Evolutionary conservation across 225 moss, liverwort and hornwort species (phyloP).

Genomic region (Marchantia paleacea): DNA sequence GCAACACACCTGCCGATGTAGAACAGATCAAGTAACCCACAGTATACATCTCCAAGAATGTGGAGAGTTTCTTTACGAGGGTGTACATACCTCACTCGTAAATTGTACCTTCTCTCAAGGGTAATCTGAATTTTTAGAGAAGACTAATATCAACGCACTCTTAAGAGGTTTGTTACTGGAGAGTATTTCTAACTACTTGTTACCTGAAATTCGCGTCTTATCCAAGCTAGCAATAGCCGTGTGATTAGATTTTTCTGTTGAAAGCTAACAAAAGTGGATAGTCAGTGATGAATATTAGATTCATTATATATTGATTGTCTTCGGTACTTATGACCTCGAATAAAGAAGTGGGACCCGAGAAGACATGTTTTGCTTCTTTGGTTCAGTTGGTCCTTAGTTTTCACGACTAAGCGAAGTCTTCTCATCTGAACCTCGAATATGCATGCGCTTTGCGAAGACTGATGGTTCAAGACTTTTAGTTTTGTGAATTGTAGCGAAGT

Average conservation of each 20-base stretch:
- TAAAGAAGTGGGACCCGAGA: conserved; percentile 1
- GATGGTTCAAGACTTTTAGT: too few relatives aligned
- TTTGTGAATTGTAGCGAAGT: too few relatives aligned
- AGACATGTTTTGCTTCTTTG: background rate
- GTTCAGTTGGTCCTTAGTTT: too few relatives aligned
- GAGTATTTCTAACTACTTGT: background rate
- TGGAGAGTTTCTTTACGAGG: conserved; percentile 6
- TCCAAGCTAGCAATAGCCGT: background rate
- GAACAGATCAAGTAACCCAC: background rate
- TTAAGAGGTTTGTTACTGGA: background rate
- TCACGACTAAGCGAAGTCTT: too few relatives aligned
- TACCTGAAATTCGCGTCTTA: background rate
- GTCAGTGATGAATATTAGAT: too few relatives aligned
- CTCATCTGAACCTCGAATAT: too few relatives aligned
- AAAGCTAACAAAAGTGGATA: too few relatives aligned
- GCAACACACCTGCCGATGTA: background rate
- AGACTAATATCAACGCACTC: background rate
- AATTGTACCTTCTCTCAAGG: background rate
- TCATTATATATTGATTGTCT: background rate
- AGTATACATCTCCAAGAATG: conserved; percentile 5
- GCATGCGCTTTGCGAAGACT: too few relatives aligned
- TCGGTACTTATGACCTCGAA: background rate
- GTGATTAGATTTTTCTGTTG: too few relatives aligned
- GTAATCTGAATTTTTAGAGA: background rate
- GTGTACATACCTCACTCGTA: conserved; percentile 2